phyloP scores from a whole-genome alignment of 441 rosid genomes.

The Euphorbia celastroides region DNA sequence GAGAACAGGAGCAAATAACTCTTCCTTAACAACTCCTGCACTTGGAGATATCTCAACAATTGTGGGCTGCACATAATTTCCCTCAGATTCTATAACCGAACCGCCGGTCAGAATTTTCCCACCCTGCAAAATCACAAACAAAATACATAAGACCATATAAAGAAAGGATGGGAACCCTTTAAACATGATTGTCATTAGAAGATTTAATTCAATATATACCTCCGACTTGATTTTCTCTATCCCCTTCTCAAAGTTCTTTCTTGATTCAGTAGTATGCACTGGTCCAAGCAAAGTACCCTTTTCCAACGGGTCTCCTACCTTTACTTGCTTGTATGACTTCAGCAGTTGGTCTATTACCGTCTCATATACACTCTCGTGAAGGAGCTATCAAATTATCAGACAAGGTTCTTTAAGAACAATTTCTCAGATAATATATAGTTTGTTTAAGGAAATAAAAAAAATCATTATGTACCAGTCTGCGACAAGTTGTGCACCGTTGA shows the following conservation, averaged over 20 bases:
- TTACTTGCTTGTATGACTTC: conserved; percentile 77
- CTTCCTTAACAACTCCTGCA: conserved; percentile 80
- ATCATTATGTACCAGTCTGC: conserved; percentile 71
- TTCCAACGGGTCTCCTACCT: conserved; percentile 92
- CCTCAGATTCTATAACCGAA: conserved; percentile 54
- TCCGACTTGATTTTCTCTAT: conserved; percentile 86
- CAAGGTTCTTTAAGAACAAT: conserved; percentile 5
- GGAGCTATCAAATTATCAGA: conserved; percentile 46
- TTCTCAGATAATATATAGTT: background rate
- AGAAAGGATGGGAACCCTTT: background rate
- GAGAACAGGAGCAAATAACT: conserved; percentile 89
- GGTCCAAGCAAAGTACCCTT: conserved; percentile 90
- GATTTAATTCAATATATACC: no score
- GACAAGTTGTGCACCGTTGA: conserved; percentile 97
- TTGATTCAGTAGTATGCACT: conserved; percentile 67
- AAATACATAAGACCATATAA: conserved; percentile 1
- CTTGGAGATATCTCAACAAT: no score
- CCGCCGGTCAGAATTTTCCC: conserved; percentile 91
- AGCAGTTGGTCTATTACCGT: conserved; percentile 65
- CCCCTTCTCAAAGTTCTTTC: conserved; percentile 75
- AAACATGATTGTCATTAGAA: background rate
- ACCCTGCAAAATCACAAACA: conserved; percentile 48
- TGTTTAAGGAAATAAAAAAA: conserved; percentile 13
- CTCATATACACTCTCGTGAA: conserved; percentile 81
- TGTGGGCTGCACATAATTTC: conserved; percentile 95